phyloP scores from a whole-genome alignment of 805 yeast species.

The Sporopachydermia quercuum region DNA sequence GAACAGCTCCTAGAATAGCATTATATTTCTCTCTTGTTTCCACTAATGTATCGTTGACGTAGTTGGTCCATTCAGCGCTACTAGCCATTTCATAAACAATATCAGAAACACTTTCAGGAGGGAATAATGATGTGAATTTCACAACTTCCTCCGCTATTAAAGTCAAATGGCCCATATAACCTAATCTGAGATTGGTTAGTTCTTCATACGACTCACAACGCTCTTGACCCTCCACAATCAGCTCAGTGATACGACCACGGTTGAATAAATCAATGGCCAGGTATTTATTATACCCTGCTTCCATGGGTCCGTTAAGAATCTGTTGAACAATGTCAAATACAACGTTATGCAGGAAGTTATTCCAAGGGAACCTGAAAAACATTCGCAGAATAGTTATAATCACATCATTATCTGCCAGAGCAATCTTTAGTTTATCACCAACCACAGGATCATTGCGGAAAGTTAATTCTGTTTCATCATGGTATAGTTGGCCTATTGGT shows the following conservation, averaged over 20 bases:
- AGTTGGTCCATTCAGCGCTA: constrained; percentile 58
- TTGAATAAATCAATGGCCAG: constrained; percentile 59
- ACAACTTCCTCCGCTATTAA: constrained; percentile 92
- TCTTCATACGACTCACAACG: constrained; percentile 46
- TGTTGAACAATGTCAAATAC: constrained; percentile 95
- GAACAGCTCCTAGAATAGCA: constrained; percentile 78
- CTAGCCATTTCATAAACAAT: constrained; percentile 25
- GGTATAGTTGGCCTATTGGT: constrained; percentile 1
- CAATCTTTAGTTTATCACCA: constrained; percentile 79
- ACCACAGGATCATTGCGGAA: constrained; percentile 50
- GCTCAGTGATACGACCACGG: constrained; percentile 40
- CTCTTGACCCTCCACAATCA: constrained; percentile 47
- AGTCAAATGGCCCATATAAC: constrained; percentile 95
- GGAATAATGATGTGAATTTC: constrained; percentile 53
- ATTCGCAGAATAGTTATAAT: constrained; percentile 52
- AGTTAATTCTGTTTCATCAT: constrained; percentile 22
- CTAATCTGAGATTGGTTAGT: constrained; percentile 51
- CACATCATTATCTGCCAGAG: constrained; percentile 60
- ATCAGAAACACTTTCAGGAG: constrained; percentile 41
- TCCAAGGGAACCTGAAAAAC: constrained; percentile 88
- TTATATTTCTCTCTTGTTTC: constrained; percentile 91
- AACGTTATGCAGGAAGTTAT: constrained; percentile 91
- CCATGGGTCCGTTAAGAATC: constrained; percentile 75
- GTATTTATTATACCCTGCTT: constrained; percentile 72
- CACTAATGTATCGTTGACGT: constrained; percentile 68